phyloP scores from a whole-genome alignment of 176 grass and related monocot genomes.

The Raddia guianensis region DNA sequence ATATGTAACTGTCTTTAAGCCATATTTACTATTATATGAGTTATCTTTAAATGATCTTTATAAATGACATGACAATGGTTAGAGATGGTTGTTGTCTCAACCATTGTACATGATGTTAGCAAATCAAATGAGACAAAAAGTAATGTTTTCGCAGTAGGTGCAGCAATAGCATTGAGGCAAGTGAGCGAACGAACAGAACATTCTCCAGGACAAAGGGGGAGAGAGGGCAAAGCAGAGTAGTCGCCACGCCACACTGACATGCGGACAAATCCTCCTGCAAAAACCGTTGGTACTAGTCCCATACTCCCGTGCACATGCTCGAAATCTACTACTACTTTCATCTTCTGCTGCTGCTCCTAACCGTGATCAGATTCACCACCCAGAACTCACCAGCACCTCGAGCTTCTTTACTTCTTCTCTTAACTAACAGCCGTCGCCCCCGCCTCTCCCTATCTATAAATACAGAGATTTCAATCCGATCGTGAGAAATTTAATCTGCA shows the following conservation, averaged over 20 bases:
- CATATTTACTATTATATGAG: no score
- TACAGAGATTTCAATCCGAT: not conserved
- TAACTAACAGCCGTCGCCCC: not conserved
- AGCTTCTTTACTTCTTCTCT: not conserved
- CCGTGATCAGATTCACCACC: conserved; percentile 54
- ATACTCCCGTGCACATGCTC: not conserved
- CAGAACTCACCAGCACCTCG: conserved; percentile 23
- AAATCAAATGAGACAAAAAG: no score
- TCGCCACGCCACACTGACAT: not conserved
- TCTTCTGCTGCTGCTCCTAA: conserved; percentile 31
- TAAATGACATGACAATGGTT: no score
- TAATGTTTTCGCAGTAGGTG: not conserved
- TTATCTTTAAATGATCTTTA: no score
- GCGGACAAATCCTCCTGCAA: not conserved
- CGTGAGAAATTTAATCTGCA: not conserved
- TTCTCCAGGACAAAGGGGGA: not conserved
- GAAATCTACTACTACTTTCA: not conserved
- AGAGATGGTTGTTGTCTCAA: no score
- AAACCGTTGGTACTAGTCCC: not conserved
- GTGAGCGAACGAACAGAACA: not conserved
- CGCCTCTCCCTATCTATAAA: conserved; percentile 33
- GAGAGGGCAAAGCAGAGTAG: not conserved
- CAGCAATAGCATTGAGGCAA: no score
- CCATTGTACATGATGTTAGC: no score
- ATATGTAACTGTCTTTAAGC: no score